phyloP scores from a whole-genome alignment of 1,139 yeast genomes.

The Nakaseomyces glabratus region DNA sequence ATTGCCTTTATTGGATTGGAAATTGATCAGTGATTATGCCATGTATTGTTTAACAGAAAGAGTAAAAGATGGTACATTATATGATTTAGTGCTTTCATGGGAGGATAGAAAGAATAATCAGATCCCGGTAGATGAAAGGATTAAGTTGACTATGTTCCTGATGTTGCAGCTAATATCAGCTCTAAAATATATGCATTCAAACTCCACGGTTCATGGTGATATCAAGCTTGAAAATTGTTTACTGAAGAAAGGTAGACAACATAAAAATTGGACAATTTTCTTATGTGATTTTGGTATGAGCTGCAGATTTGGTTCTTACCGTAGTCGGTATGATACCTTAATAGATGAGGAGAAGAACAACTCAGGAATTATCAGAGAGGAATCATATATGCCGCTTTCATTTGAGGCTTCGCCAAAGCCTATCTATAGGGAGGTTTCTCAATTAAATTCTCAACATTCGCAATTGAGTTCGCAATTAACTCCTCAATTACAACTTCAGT shows the following conservation, averaged over 20 bases:
- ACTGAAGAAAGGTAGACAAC: conserved; percentile 35
- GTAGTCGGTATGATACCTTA: not conserved
- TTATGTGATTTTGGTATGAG: conserved; percentile 90
- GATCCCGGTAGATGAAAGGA: conserved; percentile 27
- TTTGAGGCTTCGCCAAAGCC: conserved; percentile 1
- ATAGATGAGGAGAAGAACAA: conserved; percentile 11
- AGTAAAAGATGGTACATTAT: conserved; percentile 74
- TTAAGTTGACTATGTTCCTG: conserved; percentile 32
- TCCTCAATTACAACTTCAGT: too few species aligned
- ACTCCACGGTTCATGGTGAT: conserved; percentile 79
- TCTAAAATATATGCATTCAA: conserved; percentile 59
- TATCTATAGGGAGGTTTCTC: not conserved
- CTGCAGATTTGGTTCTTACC: conserved; percentile 17
- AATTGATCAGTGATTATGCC: conserved; percentile 47
- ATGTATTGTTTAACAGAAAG: conserved; percentile 67
- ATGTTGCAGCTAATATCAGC: conserved; percentile 51
- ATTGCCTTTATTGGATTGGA: conserved; percentile 50
- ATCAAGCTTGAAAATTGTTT: conserved; percentile 79
- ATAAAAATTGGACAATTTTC: conserved; percentile 34
- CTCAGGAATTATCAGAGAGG: conserved; percentile 6
- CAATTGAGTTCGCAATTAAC: too few species aligned
- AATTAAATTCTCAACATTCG: conserved; percentile 3
- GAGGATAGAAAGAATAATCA: conserved; percentile 37
- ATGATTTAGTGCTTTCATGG: conserved; percentile 65
- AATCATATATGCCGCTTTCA: conserved; percentile 28